These are phyloP conservation scores for Pichia nakasei DNA, from an alignment of 805 yeast species.

Conservation along the genomic window DNA sequence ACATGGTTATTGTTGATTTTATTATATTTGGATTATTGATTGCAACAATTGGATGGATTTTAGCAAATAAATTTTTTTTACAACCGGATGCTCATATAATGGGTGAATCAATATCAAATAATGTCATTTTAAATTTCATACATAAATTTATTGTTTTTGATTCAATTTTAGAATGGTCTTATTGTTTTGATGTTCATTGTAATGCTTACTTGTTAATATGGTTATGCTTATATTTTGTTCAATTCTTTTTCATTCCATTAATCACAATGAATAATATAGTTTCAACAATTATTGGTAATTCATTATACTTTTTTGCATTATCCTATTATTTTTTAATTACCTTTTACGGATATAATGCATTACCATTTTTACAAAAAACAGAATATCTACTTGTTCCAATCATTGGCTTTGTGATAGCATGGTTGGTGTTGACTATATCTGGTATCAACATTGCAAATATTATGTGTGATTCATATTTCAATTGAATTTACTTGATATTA, in stretches of 20 bases:
- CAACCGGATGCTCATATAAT: slow-evolving; percentile 11
- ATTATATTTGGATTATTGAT: slow-evolving; percentile 58
- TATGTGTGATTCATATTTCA: slow-evolving; percentile 38
- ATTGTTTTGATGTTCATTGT: slow-evolving; percentile 90
- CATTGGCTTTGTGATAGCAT: slow-evolving; percentile 46
- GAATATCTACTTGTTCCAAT: slow-evolving; percentile 58
- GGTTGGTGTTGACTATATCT: slow-evolving; percentile 48
- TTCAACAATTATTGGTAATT: slow-evolving; percentile 67
- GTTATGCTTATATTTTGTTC: slow-evolving; percentile 65
- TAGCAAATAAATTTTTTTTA: slow-evolving; percentile 54
- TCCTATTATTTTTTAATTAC: slow-evolving; percentile 73
- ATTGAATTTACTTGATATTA: slow-evolving; percentile 5
- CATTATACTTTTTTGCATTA: slow-evolving; percentile 64
- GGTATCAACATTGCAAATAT: slow-evolving; percentile 68
- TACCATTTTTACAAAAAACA: slow-evolving; percentile 58
- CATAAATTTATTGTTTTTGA: slow-evolving; percentile 26
- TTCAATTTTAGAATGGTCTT: slow-evolving; percentile 77
- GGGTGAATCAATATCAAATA: not conserved
- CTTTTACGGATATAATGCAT: slow-evolving; percentile 79
- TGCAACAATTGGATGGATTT: slow-evolving; percentile 65
- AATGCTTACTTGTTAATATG: slow-evolving; percentile 79
- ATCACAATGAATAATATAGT: slow-evolving; percentile 56
- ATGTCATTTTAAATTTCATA: slow-evolving; percentile 14
- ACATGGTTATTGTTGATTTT: slow-evolving; percentile 83
- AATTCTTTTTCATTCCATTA: slow-evolving; percentile 67